Evolutionary conservation across 768 basidiomycete genomes (phyloP), one percentile per base, ranked within the genome.

Genomic region (Phlegmacium glaucopus): DNA sequence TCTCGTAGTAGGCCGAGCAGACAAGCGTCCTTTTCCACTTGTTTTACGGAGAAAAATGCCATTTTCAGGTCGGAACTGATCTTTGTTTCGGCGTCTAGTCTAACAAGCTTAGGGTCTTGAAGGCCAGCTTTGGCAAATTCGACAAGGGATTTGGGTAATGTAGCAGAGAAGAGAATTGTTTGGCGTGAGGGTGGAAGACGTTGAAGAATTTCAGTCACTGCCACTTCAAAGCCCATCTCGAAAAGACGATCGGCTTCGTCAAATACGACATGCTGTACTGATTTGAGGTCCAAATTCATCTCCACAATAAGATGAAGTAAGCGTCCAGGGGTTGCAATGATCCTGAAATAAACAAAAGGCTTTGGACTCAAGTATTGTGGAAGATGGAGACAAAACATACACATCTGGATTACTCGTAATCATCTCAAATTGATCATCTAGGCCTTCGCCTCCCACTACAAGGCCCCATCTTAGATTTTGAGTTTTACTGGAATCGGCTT

Each of bases 71-170:
- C 96, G 1, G 85, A 69, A 59, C 92, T 94, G 60, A 99, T 93
- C 69, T 96, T 97, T 63, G 87, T 87, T 63, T 99, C 96, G 4
- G 91, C 85, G 58, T 99, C 96, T 26, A 99, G 76, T n/a, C 96
- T 87, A 16, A 98, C 86, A 34, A 99, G 83, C 63, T 94, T 93
- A 9, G 96, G 96, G 57, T 94, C 85, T 53, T 85, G 81, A 15
- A 99, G 73, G 34, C 96, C 96, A 22, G 95, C 96, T 62, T 94
- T 96, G n/a, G 96, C 94, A 62, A 99, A 99, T 42, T 97, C 95
- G 41, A 97, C 93, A 12, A 99, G 80, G 4, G 92, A 87, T 61
- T 93, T 93, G 5, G 96, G 96, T 4, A 99, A 76, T 0, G 96
- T 99, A 1, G 96, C 96, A 1, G 94, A 97, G 66, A 97, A 97